phyloP scores from a whole-genome alignment of 257 asterid genomes.

The Capsicum rhomboideum region DNA sequence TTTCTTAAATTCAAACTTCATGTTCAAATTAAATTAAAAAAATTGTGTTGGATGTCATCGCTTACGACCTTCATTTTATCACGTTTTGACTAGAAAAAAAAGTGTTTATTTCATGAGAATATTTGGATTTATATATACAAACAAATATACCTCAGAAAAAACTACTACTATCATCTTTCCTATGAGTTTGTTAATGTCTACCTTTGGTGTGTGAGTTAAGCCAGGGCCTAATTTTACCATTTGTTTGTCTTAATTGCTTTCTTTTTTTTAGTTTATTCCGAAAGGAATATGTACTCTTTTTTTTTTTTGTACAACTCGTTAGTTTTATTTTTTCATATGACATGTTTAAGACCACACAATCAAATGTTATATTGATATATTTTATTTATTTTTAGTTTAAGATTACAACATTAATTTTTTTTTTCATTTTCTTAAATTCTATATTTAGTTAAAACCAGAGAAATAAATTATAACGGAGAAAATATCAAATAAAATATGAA shows the following conservation, averaged over 20 bases:
- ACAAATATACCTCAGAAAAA: background rate
- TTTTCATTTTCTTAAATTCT: too few relatives aligned
- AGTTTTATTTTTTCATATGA: too few relatives aligned
- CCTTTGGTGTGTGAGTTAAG: too few relatives aligned
- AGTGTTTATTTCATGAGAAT: background rate
- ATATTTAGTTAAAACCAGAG: too few relatives aligned
- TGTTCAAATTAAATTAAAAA: background rate
- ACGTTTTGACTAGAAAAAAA: background rate
- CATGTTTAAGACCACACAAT: accelerated
- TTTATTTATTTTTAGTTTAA: too few relatives aligned
- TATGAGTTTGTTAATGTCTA: background rate
- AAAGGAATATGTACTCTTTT: too few relatives aligned
- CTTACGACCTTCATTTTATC: background rate
- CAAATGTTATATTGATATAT: background rate
- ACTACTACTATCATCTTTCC: background rate
- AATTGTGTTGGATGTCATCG: too few relatives aligned
- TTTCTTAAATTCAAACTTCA: background rate
- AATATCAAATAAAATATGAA: background rate
- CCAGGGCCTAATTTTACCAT: too few relatives aligned
- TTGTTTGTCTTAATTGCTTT: too few relatives aligned
- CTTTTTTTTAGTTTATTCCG: too few relatives aligned
- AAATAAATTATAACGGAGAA: background rate
- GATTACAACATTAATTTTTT: too few relatives aligned
- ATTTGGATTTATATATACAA: background rate
- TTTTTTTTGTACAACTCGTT: too few relatives aligned